Evolutionary conservation across 495 filamentous ascomycete genomes (phyloP), one percentile per base, ranked within the genome.

Genomic region (Neurospora sp.): DNA sequence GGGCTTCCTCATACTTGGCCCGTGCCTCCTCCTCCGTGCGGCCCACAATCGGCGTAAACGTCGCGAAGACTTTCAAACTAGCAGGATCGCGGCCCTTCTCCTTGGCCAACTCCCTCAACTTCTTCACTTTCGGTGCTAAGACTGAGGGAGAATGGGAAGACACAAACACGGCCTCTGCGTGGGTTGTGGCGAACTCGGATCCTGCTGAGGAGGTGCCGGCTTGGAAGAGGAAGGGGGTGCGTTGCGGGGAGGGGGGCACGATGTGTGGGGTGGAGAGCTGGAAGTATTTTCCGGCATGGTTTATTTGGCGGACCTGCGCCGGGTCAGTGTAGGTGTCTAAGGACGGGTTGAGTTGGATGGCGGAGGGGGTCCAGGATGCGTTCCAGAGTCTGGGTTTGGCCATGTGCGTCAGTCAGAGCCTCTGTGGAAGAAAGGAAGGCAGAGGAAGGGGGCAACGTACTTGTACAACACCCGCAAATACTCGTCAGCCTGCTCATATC

Each of bases 131-230:
- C 0, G 85, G 84, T 2, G 78, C 76, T 4, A 89, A 80, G 14
- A 88, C 81, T 11, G 81, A 72, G 0, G 88, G 84, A 0, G 86
- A 86, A 71, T 88, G 86, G 0, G 83, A 84, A 0, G 86, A 87
- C 2, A 90, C 88, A 78, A 91, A 91, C 71, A 91, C 88, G 2
- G 84, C 88, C 76, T 91, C 89, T 2, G 88, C 89, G 73, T 91
- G 89, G 12, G 81, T 86, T 0, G 88, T 85, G 0, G 87, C 89
- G 73, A 91, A 91, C 0, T 77, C 81, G 2, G 84, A 85, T 3
- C 89, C 89, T 0, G 89, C 88, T 0, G 82, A 71, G 0, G 88
- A 90, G 9, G 86, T 88, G 16, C 90, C 89, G 3, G 88, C 89
- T 77, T 91, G 89, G 80, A 91, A 88, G 11, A 91, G 82, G 71